These are phyloP conservation scores for Excoecaria agallocha DNA, from an alignment of 345 rosid genomes.

Conservation along the genomic window DNA sequence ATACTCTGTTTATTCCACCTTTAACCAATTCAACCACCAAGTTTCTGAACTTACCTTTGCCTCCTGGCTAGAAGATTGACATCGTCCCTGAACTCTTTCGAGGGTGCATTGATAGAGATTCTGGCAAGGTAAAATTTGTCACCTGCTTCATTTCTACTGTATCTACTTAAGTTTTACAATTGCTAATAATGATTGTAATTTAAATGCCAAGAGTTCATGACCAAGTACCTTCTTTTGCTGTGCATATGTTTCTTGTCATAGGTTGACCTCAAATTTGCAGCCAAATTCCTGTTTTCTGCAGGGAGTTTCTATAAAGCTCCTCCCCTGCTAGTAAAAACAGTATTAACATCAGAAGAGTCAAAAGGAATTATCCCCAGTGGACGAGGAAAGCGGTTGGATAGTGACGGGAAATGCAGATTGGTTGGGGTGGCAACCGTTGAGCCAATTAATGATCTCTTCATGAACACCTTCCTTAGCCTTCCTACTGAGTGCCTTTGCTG, in stretches of 20 bases:
- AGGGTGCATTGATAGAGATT: conserved; percentile 52
- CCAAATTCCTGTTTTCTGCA: conserved; percentile 61
- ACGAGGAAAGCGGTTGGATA: conserved; percentile 61
- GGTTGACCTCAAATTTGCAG: conserved; percentile 78
- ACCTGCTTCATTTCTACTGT: neutral
- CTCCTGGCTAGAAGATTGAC: conserved; percentile 73
- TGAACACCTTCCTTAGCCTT: conserved; percentile 70
- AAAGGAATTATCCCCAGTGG: conserved; percentile 54
- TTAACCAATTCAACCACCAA: conserved; percentile 54
- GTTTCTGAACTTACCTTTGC: conserved; percentile 76
- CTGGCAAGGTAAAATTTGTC: conserved; percentile 58
- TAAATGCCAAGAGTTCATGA: neutral
- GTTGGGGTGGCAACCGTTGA: conserved; percentile 81
- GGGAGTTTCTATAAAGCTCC: conserved; percentile 69
- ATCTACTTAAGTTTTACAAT: neutral
- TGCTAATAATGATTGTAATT: neutral
- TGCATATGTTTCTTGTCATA: conserved; percentile 14
- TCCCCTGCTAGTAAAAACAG: conserved; percentile 70
- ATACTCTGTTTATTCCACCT: conserved; percentile 61
- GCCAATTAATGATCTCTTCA: conserved; percentile 57
- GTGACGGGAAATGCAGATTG: conserved; percentile 71
- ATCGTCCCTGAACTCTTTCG: conserved; percentile 63
- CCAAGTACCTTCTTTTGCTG: neutral
- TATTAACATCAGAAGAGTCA: conserved; percentile 71
- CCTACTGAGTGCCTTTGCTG: conserved; percentile 82